Evolutionary conservation across 1,284 basidiomycete genomes (phyloP).

Genomic region (Athelia psychrophila): DNA sequence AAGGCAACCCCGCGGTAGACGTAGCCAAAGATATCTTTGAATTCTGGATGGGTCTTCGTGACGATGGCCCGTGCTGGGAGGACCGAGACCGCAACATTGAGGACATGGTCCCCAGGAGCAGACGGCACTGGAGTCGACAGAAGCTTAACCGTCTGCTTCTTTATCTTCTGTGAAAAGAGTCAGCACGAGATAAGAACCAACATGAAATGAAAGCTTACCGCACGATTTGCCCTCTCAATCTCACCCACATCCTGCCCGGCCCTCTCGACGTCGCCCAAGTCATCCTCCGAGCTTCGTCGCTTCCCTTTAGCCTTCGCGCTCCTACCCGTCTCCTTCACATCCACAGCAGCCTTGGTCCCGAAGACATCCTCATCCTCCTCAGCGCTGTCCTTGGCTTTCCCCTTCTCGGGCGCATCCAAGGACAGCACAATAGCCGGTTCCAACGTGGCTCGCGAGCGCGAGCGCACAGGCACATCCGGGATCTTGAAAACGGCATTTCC

Average conservation of each 20-base stretch:
- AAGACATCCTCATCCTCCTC: constrained; percentile 14
- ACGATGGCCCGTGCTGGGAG: constrained; percentile 34
- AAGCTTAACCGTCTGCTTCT: neutral
- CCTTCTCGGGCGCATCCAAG: neutral
- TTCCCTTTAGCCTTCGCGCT: constrained; percentile 25
- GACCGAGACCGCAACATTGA: constrained; percentile 6
- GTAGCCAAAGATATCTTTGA: constrained; percentile 52
- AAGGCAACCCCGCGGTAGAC: constrained; percentile 54
- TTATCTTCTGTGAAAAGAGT: neutral
- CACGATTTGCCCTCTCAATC: constrained; percentile 40
- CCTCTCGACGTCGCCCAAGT: constrained; percentile 1
- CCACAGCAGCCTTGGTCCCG: constrained; percentile 10
- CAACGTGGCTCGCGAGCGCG: constrained; percentile 7
- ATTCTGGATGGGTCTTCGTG: constrained; percentile 55
- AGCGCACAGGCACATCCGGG: constrained; percentile 37
- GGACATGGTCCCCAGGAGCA: neutral
- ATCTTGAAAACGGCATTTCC: constrained; percentile 40
- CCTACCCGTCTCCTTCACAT: constrained; percentile 26
- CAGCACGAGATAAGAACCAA: neutral
- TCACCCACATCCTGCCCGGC: constrained; percentile 19
- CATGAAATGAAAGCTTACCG: constrained; percentile 21
- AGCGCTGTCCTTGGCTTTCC: constrained; percentile 9
- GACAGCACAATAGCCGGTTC: too few relatives aligned
- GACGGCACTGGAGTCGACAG: neutral
- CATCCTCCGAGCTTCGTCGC: constrained; percentile 49